Evolutionary conservation across 176 grass and related monocot genomes (phyloP).

Genomic region (Rhynchospora pubera): DNA sequence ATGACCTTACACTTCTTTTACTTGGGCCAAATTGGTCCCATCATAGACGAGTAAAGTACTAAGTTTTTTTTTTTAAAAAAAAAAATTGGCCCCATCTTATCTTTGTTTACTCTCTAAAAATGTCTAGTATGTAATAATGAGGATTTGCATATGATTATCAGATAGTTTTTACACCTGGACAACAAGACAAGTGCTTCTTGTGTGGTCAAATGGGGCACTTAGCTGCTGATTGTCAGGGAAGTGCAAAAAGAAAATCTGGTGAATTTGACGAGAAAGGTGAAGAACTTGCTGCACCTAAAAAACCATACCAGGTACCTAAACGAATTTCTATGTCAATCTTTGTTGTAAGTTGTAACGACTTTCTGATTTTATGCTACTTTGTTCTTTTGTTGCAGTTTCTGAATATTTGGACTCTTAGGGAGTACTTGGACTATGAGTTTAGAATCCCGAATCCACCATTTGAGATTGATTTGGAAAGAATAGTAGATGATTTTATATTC

Average conservation of each 20-base stretch:
- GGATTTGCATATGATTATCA: constrained; percentile 32
- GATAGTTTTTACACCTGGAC: constrained; percentile 91
- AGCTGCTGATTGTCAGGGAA: constrained; percentile 90
- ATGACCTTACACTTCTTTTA: neutral
- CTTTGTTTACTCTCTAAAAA: neutral
- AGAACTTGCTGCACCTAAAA: constrained; percentile 50
- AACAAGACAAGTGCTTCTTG: constrained; percentile 96
- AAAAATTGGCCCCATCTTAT: no score
- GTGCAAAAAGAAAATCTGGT: constrained; percentile 88
- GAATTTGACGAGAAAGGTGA: constrained; percentile 89
- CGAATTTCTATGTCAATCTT: neutral
- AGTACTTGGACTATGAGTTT: constrained; percentile 94
- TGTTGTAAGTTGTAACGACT: neutral
- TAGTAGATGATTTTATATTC: constrained; percentile 98
- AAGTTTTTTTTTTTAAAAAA: neutral
- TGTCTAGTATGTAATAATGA: constrained; percentile 15
- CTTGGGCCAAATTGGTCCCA: neutral
- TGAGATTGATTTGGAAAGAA: constrained; percentile 84
- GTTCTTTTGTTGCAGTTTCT: constrained; percentile 49
- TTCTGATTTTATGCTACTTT: constrained; percentile 9
- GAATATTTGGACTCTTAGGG: constrained; percentile 96
- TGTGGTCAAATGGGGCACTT: constrained; percentile 98
- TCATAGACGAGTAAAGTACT: neutral
- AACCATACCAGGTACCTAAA: constrained; percentile 78
- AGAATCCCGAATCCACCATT: constrained; percentile 81